These are phyloP conservation scores for Cladosporium sp. DNA, from an alignment of 2,329 filamentous ascomycete species.

Conservation along the genomic window DNA sequence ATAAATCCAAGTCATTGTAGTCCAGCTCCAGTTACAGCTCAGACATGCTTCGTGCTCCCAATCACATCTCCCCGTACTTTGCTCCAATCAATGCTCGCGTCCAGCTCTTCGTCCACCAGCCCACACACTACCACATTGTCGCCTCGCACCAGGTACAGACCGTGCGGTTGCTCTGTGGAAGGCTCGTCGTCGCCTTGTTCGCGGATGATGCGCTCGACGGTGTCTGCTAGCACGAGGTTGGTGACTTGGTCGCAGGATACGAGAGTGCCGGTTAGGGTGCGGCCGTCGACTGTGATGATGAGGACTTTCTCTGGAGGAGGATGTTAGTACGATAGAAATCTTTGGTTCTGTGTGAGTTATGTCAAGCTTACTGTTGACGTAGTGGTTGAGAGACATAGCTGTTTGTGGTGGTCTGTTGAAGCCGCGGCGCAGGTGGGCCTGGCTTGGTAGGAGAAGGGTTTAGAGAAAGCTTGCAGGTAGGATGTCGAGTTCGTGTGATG, in stretches of 20 bases:
- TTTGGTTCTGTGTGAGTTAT: neutral
- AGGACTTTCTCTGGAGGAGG: slow-evolving; percentile 74
- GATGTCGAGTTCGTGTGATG: neutral
- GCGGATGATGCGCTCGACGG: slow-evolving; percentile 87
- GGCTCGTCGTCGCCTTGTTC: slow-evolving; percentile 79
- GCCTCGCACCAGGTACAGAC: slow-evolving; percentile 86
- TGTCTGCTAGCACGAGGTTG: slow-evolving; percentile 82
- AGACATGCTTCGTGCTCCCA: slow-evolving; percentile 77
- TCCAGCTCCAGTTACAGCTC: slow-evolving; percentile 26
- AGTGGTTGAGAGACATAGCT: slow-evolving; percentile 45
- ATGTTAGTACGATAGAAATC: slow-evolving; percentile 14
- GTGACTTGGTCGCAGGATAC: slow-evolving; percentile 87
- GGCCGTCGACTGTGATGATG: slow-evolving; percentile 88
- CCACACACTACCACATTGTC: slow-evolving; percentile 93
- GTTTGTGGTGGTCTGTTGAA: neutral
- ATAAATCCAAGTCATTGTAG: neutral
- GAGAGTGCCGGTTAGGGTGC: slow-evolving; percentile 73
- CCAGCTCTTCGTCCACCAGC: slow-evolving; percentile 83
- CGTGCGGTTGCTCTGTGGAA: slow-evolving; percentile 77
- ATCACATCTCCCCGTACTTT: slow-evolving; percentile 84
- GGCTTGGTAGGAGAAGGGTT: neutral
- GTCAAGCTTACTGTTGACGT: slow-evolving; percentile 42
- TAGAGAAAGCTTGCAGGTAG: neutral
- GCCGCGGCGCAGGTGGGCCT: slow-evolving; percentile 14
- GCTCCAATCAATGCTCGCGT: slow-evolving; percentile 87